Percentiles rank a stretch among this genome's conserved stretches.
These are phyloP conservation scores for Sordaria brevicollis DNA, from an alignment of 495 filamentous ascomycete genomes.

Conservation along the genomic window DNA sequence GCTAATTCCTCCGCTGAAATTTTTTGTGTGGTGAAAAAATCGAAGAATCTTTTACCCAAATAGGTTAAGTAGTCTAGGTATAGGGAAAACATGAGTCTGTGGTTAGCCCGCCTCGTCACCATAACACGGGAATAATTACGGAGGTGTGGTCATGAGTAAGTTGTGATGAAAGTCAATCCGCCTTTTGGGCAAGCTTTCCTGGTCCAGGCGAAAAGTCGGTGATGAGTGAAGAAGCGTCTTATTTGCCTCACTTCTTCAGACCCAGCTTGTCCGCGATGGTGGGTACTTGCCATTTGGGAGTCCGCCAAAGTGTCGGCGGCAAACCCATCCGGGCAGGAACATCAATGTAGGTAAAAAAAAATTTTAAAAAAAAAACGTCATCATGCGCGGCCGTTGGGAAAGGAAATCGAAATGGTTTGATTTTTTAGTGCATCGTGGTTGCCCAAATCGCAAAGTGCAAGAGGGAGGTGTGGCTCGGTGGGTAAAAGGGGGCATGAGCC, in stretches of 20 bases:
- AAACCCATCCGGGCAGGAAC: neutral
- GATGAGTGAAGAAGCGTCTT: neutral
- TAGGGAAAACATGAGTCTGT: too few species aligned
- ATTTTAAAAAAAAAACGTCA: too few species aligned
- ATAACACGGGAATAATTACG: neutral
- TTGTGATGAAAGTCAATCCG: neutral
- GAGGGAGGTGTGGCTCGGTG: neutral
- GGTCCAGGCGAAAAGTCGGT: neutral
- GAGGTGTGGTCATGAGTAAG: neutral
- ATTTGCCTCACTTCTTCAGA: neutral
- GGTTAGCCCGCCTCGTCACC: too few species aligned
- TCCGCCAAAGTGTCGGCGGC: neutral
- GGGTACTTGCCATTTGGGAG: neutral
- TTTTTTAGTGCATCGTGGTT: neutral
- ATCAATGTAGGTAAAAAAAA: too few species aligned
- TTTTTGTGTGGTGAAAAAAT: too few species aligned
- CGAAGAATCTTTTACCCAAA: too few species aligned
- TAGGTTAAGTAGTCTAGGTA: too few species aligned
- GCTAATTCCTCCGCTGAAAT: too few species aligned
- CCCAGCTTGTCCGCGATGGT: neutral
- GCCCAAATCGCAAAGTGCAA: neutral
- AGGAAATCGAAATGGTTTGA: neutral
- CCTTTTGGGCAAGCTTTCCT: neutral
- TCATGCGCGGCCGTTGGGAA: neutral
- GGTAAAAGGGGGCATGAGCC: neutral